These are phyloP conservation scores for Crithidia expoeki DNA, from an alignment of 208 protist genomes.

Conservation along the genomic window DNA sequence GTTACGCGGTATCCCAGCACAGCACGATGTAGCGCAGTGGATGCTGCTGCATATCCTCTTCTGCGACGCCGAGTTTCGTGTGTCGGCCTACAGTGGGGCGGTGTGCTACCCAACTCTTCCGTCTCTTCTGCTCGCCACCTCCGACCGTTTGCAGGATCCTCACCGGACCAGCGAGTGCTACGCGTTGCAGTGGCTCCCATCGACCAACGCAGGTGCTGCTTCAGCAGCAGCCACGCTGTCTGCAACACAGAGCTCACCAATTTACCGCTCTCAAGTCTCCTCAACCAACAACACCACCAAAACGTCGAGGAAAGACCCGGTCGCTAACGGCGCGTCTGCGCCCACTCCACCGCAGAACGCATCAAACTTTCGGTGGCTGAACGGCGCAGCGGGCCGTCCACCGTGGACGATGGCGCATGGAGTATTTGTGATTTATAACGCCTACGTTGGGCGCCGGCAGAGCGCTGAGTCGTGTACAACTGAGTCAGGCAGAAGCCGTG, in stretches of 20 bases:
- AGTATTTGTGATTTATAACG: slow-evolving; percentile 14
- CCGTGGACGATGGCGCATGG: slow-evolving; percentile 30
- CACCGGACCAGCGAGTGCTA: not conserved
- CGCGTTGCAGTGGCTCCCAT: slow-evolving; percentile 8
- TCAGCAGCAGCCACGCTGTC: not conserved
- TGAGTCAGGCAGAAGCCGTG: not conserved
- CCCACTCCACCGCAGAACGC: not conserved
- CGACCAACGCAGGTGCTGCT: not conserved
- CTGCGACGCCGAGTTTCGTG: slow-evolving; percentile 60
- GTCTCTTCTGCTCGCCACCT: slow-evolving; percentile 49
- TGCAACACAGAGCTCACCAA: not conserved
- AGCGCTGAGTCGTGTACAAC: not conserved
- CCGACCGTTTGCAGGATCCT: slow-evolving; percentile 12
- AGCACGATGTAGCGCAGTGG: slow-evolving; percentile 38
- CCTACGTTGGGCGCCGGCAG: not conserved
- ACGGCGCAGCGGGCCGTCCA: slow-evolving; percentile 17
- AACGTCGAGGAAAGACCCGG: no score
- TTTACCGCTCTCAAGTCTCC: not conserved
- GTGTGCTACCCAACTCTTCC: slow-evolving; percentile 70
- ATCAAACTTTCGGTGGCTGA: slow-evolving; percentile 16
- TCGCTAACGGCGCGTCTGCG: not conserved
- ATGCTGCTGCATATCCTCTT: slow-evolving; percentile 53
- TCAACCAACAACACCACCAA: no score
- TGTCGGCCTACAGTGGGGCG: slow-evolving; percentile 42
- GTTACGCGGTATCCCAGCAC: slow-evolving; percentile 8